Percentiles rank a stretch among this genome's conserved stretches.
These are phyloP conservation scores for Wickerhamiella allomyrinae DNA, from an alignment of 805 yeast genomes.

Conservation along the genomic window DNA sequence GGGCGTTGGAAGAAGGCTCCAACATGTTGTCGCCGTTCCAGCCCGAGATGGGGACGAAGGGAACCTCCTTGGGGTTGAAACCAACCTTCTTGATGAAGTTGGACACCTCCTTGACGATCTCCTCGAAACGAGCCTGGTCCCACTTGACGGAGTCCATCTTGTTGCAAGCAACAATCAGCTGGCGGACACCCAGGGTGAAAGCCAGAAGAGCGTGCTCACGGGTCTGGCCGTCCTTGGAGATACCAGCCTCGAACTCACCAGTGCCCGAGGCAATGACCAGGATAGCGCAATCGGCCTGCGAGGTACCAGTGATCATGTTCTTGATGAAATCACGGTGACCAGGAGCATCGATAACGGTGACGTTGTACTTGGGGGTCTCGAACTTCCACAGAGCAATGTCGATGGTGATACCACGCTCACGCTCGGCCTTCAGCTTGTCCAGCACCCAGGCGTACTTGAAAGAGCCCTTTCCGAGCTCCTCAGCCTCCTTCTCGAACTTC, in stretches of 20 bases:
- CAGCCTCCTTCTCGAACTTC: constrained; percentile 97
- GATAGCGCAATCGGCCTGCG: constrained; percentile 87
- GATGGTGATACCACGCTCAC: constrained; percentile 94
- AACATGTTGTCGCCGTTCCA: constrained; percentile 92
- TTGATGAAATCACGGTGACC: constrained; percentile 95
- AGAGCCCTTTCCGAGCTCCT: constrained; percentile 93
- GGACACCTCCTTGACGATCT: constrained; percentile 99
- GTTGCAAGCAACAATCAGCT: constrained; percentile 81
- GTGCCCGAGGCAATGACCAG: constrained; percentile 83
- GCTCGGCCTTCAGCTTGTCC: constrained; percentile 90
- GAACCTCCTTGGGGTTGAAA: constrained; percentile 97
- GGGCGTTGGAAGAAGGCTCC: constrained; percentile 66
- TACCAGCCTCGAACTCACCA: constrained; percentile 94
- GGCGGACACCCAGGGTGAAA: constrained; percentile 77
- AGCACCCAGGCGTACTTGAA: constrained; percentile 97
- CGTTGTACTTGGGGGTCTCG: constrained; percentile 81
- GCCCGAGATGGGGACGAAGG: constrained; percentile 85
- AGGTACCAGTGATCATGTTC: constrained; percentile 91
- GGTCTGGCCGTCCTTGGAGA: constrained; percentile 89
- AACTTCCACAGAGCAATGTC: constrained; percentile 88
- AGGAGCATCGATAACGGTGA: constrained; percentile 89
- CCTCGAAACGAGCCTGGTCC: constrained; percentile 72
- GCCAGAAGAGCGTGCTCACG: constrained; percentile 90
- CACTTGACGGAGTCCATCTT: constrained; percentile 91
- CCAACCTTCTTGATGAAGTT: constrained; percentile 99